Conservation (phyloP, 345 rosid species). For the Salix viminalis region DNA sequence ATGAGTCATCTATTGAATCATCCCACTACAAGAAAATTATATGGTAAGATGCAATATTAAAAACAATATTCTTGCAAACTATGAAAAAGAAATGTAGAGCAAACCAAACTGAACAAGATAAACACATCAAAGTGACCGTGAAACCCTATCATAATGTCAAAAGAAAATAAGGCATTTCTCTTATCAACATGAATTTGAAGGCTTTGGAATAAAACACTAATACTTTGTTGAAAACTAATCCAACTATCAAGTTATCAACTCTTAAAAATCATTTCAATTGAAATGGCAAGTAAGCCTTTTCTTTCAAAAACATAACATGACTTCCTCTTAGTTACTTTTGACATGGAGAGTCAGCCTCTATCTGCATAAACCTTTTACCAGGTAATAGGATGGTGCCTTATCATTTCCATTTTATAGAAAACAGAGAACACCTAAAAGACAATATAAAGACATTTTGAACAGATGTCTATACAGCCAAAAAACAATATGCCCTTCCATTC, state of each 20-base stretch:
- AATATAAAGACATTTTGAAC: not conserved
- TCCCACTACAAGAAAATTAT: conserved; percentile 40
- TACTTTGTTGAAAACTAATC: not conserved
- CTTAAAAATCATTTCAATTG: not conserved
- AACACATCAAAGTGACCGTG: not conserved
- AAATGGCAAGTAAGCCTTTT: not conserved
- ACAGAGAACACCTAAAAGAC: not conserved
- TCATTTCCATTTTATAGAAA: not conserved
- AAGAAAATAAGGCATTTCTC: not conserved
- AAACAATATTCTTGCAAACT: not conserved
- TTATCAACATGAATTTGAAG: not conserved
- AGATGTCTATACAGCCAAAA: not conserved
- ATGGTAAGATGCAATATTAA: not conserved
- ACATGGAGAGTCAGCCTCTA: not conserved
- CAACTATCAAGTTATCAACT: not conserved
- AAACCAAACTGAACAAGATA: not conserved
- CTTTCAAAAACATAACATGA: not conserved
- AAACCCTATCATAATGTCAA: not conserved
- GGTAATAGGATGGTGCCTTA: not conserved
- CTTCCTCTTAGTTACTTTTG: not conserved
- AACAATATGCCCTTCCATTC: not conserved
- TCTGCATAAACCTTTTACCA: not conserved
- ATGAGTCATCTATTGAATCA: conserved; percentile 35
- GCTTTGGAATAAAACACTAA: not conserved
- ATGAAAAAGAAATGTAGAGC: not conserved